Conservation (phyloP, 139 green algal genomes). For the Astrephomene gubernaculifera region DNA sequence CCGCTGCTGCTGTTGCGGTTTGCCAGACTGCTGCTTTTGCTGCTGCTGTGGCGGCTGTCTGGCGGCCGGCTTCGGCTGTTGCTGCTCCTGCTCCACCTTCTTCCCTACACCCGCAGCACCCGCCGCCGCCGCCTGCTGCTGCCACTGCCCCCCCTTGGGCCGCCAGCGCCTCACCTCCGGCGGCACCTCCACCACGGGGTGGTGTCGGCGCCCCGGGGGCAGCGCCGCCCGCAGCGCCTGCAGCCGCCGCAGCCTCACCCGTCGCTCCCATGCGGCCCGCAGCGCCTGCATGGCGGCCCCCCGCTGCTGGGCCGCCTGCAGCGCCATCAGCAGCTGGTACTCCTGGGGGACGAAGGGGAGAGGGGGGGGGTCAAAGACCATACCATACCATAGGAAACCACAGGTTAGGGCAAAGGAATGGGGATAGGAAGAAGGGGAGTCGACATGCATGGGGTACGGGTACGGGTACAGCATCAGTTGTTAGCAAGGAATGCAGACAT, state of each 20-base stretch:
- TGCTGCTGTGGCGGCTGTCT: not conserved
- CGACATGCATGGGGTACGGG: not conserved
- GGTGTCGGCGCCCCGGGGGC: constrained; percentile 29
- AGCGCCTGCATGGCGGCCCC: not conserved
- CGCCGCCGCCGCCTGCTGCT: not conserved
- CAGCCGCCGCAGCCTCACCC: not conserved
- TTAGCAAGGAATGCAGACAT: not conserved
- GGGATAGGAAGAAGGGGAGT: not conserved
- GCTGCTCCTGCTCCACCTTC: not conserved
- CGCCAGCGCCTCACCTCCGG: not conserved
- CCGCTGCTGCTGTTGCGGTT: too few species aligned
- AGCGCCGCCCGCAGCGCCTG: not conserved
- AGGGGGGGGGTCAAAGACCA: not conserved
- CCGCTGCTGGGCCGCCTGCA: constrained; percentile 1
- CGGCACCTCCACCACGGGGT: not conserved
- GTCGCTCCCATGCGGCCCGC: not conserved
- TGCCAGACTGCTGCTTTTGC: too few species aligned
- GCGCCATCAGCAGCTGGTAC: not conserved
- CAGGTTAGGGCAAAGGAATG: too few species aligned
- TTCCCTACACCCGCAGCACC: not conserved
- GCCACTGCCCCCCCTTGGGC: not conserved
- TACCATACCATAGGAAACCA: too few species aligned
- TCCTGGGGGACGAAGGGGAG: not conserved
- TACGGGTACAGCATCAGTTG: too few species aligned
- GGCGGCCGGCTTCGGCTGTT: not conserved